phyloP scores from a whole-genome alignment of 2,329 filamentous ascomycete genomes.

The Fusarium guadeloupense region DNA sequence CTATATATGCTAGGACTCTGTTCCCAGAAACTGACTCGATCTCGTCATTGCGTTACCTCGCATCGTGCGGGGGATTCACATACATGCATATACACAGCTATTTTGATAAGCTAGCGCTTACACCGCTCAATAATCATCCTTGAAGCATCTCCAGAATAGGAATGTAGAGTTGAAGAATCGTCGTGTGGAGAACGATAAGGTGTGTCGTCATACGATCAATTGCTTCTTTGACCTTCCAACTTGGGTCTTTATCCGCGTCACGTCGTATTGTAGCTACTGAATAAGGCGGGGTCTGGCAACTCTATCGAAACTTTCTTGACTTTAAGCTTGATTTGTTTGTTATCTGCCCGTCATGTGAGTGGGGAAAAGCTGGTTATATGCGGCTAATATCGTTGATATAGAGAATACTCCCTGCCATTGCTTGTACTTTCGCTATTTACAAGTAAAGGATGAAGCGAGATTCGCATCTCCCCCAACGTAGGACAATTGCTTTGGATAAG shows the following conservation, averaged over 20 bases:
- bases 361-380: not conserved
- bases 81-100: not conserved
- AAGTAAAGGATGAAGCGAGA: slow-evolving; percentile 11
- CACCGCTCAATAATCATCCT: slow-evolving; percentile 5
- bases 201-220: slow-evolving; percentile 19
- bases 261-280: not conserved
- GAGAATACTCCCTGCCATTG: too few relatives aligned
- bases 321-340: slow-evolving; percentile 26
- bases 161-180: slow-evolving; percentile 9
- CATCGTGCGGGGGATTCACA: slow-evolving; percentile 9
- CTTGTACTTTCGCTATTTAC: too few relatives aligned
- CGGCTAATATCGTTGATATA: not conserved
- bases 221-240: slow-evolving; percentile 26
- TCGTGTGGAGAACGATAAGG: slow-evolving; percentile 20
- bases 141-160: slow-evolving; percentile 19
- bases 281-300: slow-evolving; percentile 5
- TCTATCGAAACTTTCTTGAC: not conserved
- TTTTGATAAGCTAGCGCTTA: slow-evolving; percentile 24
- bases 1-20: slow-evolving; percentile 3
- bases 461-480: slow-evolving; percentile 9
- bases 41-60: not conserved
- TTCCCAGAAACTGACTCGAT: not conserved
- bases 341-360: not conserved
- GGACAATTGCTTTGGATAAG: slow-evolving; percentile 11
- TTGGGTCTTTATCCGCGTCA: slow-evolving; percentile 15